Conservation (phyloP, 305 asterid species). For the Coffea humblotiana region DNA sequence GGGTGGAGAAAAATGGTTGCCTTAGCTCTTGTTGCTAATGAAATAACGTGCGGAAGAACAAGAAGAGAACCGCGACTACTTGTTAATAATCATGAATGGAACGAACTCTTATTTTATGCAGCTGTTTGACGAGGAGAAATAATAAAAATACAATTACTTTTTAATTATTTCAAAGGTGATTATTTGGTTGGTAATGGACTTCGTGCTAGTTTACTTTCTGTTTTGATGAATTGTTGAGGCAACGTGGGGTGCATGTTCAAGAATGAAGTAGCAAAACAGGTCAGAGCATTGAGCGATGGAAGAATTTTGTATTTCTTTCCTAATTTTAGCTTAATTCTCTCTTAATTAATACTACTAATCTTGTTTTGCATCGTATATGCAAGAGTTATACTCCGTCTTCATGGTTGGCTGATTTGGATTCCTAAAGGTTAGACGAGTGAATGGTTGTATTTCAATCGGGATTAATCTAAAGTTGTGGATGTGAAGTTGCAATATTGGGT, state of each 20-base stretch:
- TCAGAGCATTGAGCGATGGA: constrained; percentile 17
- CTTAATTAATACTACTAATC: background rate
- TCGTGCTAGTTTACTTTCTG: constrained; percentile 13
- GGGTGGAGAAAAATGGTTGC: constrained; percentile 4
- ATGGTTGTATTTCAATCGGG: constrained; percentile 10
- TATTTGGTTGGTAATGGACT: constrained; percentile 11
- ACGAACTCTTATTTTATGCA: constrained; percentile 10
- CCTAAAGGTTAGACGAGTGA: background rate
- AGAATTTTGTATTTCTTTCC: background rate
- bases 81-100: constrained; percentile 10
- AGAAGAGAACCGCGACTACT: background rate
- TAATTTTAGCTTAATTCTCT: background rate
- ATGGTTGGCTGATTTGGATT: background rate
- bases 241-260: constrained; percentile 41
- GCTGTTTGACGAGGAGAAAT: constrained; percentile 13
- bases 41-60: background rate
- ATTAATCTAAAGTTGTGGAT: background rate
- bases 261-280: constrained; percentile 12
- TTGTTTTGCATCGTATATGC: too few species aligned
- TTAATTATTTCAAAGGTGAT: constrained; percentile 8
- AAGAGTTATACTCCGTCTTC: too few species aligned
- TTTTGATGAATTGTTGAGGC: constrained; percentile 20
- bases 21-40: background rate
- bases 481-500: background rate
- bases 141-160: background rate